These are phyloP conservation scores for Exophiala mesophila DNA, from an alignment of 2,329 filamentous ascomycete species.

Conservation along the genomic window DNA sequence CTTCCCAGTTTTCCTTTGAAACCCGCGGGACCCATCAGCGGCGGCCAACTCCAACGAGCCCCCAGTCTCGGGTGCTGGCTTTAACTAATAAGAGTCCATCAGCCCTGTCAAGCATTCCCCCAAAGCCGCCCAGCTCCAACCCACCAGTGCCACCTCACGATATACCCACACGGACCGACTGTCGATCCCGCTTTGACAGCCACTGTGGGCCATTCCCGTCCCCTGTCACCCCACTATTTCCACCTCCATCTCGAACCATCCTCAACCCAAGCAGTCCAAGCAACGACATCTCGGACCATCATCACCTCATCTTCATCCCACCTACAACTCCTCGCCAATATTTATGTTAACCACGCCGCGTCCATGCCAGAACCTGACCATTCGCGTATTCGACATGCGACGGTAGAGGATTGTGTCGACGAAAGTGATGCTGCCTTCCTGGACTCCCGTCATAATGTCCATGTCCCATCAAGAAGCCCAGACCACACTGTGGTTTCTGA, in stretches of 20 bases:
- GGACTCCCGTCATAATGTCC: conserved; percentile 47
- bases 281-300: background rate
- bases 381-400: conserved; percentile 38
- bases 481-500: conserved; percentile 34
- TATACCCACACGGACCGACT: no score
- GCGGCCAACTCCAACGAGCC: background rate
- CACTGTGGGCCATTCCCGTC: background rate
- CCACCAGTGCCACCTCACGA: background rate
- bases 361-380: conserved; percentile 23
- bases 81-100: background rate
- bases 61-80: background rate
- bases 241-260: background rate
- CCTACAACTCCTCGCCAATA: background rate
- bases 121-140: background rate
- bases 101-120: background rate
- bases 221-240: conserved; percentile 5
- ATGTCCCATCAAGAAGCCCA: conserved; percentile 47
- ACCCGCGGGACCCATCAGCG: background rate
- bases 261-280: background rate
- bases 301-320: background rate
- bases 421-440: conserved; percentile 39
- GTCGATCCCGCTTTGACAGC: background rate
- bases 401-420: conserved; percentile 47
- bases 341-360: conserved; percentile 7
- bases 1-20: background rate